Evolutionary conservation across 2,329 filamentous ascomycete genomes (phyloP).

Genomic region (Beauveria sp.): DNA sequence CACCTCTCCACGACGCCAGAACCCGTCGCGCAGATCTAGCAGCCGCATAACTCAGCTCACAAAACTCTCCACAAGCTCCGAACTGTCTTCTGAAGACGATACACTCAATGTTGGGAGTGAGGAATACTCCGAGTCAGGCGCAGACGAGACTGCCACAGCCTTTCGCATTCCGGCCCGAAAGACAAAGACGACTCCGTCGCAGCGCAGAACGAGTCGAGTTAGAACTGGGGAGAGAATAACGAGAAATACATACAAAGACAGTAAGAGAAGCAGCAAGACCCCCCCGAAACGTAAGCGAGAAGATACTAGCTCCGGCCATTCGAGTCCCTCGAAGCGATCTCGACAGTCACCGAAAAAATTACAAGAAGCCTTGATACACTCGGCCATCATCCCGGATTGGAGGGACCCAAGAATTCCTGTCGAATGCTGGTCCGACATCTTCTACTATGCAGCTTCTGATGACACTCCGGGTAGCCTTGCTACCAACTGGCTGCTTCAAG

Average conservation of each 20-base stretch:
- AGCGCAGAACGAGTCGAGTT: neutral
- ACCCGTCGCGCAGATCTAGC: slow-evolving; percentile 1
- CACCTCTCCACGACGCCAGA: neutral
- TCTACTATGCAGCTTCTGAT: slow-evolving; percentile 55
- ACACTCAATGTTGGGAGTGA: neutral
- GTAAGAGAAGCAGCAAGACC: neutral
- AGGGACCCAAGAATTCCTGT: slow-evolving; percentile 52
- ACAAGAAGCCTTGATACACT: neutral
- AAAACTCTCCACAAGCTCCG: slow-evolving; percentile 4
- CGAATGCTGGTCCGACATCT: slow-evolving; percentile 61
- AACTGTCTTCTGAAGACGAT: neutral
- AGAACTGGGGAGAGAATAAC: neutral
- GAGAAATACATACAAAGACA: neutral
- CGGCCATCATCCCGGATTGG: slow-evolving; percentile 44
- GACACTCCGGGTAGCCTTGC: slow-evolving; percentile 33
- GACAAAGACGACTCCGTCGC: neutral
- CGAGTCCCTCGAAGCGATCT: neutral
- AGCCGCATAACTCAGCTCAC: slow-evolving; percentile 5
- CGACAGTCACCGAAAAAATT: neutral
- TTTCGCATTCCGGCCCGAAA: neutral
- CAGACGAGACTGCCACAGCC: neutral
- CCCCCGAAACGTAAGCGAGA: neutral
- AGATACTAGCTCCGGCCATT: neutral
- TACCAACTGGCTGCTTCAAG: slow-evolving; percentile 57
- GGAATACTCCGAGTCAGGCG: neutral